phyloP scores from a whole-genome alignment of 2,329 filamentous ascomycete genomes.

The Aspergillus felis region DNA sequence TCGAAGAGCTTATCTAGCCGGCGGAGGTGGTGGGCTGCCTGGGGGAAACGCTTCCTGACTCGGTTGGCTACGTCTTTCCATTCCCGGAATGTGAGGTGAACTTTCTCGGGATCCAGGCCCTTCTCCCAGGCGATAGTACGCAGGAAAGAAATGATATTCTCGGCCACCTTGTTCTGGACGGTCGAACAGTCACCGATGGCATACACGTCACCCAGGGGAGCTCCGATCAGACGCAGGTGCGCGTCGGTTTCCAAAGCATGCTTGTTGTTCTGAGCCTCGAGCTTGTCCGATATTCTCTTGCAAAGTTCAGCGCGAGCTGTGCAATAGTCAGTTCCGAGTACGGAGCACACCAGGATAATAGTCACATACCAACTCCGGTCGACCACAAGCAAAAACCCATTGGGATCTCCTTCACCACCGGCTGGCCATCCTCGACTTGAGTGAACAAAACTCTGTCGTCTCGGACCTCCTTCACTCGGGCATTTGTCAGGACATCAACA shows the following conservation, averaged over 20 bases:
- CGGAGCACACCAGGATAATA: background rate
- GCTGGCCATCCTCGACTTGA: constrained; percentile 71
- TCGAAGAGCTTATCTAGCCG: constrained; percentile 88
- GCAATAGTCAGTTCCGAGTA: constrained; percentile 3
- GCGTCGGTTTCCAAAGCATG: constrained; percentile 93
- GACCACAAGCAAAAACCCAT: constrained; percentile 98
- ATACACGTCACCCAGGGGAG: constrained; percentile 91
- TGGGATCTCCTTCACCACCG: constrained; percentile 86
- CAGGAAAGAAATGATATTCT: constrained; percentile 85
- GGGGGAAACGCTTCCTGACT: constrained; percentile 85
- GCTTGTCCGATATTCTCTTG: constrained; percentile 70
- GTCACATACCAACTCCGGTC: constrained; percentile 67
- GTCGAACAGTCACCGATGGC: constrained; percentile 95
- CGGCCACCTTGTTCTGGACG: constrained; percentile 93
- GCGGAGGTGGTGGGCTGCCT: constrained; percentile 80
- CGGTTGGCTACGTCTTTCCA: constrained; percentile 81
- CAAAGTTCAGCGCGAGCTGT: constrained; percentile 72
- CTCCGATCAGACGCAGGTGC: constrained; percentile 82
- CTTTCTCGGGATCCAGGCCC: constrained; percentile 81
- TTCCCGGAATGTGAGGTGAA: constrained; percentile 80
- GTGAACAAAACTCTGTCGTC: constrained; percentile 83
- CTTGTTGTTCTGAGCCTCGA: constrained; percentile 76
- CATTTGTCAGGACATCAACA: constrained; percentile 87
- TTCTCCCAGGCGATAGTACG: constrained; percentile 87
- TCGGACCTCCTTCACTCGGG: constrained; percentile 84